Conservation (phyloP, 2,329 filamentous ascomycete genomes). For the Helicocarpus griseus region DNA sequence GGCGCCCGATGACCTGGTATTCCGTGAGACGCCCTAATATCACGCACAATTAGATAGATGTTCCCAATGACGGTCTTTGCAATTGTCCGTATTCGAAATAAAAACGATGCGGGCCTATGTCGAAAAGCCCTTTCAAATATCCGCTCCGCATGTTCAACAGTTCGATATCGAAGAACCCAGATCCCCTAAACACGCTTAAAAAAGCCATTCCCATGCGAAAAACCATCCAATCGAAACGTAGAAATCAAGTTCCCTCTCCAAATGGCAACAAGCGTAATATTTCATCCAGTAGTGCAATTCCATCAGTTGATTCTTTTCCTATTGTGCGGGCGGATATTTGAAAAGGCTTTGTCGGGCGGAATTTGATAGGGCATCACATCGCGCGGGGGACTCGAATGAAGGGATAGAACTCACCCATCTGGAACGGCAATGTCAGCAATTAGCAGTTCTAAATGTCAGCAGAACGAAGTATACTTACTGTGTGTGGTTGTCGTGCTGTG, state of each 20-base stretch:
- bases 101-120: not conserved
- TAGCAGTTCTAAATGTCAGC: conserved; percentile 17
- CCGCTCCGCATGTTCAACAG: not conserved
- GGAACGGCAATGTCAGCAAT: conserved; percentile 19
- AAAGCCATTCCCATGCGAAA: not conserved
- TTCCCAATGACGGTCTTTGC: conserved; percentile 1
- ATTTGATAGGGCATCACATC: conserved; percentile 15
- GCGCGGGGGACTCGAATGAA: conserved; percentile 17
- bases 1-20: conserved; percentile 99
- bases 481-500: conserved; percentile 43
- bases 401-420: conserved; percentile 53
- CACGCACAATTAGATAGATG: conserved; percentile 25
- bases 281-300: not conserved
- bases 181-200: not conserved
- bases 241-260: not conserved
- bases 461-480: conserved; percentile 35
- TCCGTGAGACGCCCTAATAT: conserved; percentile 91
- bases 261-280: not conserved
- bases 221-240: not conserved
- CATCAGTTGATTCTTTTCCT: not conserved
- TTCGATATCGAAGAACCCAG: not conserved
- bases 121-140: not conserved
- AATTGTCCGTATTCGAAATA: not conserved
- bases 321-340: not conserved
- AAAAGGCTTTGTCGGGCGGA: conserved; percentile 16